Base-by-base conservation (phyloP, 1,284 basidiomycete species). In the Porphyrellus sp. region DNA sequence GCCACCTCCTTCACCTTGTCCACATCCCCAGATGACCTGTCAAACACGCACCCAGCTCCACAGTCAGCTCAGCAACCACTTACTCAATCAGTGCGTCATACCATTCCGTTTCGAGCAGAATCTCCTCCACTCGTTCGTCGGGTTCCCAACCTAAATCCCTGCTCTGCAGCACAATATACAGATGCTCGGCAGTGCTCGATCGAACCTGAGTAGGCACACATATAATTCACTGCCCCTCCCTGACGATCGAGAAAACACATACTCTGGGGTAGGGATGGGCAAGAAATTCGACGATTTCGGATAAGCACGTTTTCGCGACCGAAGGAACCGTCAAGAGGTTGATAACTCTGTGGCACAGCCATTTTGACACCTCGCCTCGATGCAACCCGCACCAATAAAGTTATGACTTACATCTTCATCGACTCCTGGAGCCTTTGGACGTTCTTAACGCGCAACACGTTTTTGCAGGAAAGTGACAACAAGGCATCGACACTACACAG, bases 91-190 rank as follows among this genome's bases (percentile, higher is more conserved):
- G 43, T 43, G 39, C 31, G 34, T 46, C 63, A 54, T 55, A 91
- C 93, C 93, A 97, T 64, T 84, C 82, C 12, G 91, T 93, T 65
- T 91, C 87, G 13, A 93, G 70, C 31, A 96, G 70, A 7, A 89
- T 64, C n/a, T 86, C 81, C 64, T 94, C 92, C 1, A 84, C 77
- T 25, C 42, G 56, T 49, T 83, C 85, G 15, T 85, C 83, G 4
- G 80, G 81, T 12, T 88, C 85, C 51, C 74, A 69, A 0, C 78
- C 80, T 8, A 89, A 64, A 54, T 89, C 87, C 43, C 77, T 77
- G 53, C 80, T 81, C 62, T 91, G 88, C 20, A 92, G 70, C 11
- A 80, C 75, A 25, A 91, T 72, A 64, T 92, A 96, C 0, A 95
- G 66, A 56, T 86, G 81, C 67, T 96, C 93, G 2, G 91, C 89